Evolutionary conservation across 2,329 filamentous ascomycete genomes (phyloP), one percentile per base, ranked within the genome.

Genomic region (Neospermospora avenae): DNA sequence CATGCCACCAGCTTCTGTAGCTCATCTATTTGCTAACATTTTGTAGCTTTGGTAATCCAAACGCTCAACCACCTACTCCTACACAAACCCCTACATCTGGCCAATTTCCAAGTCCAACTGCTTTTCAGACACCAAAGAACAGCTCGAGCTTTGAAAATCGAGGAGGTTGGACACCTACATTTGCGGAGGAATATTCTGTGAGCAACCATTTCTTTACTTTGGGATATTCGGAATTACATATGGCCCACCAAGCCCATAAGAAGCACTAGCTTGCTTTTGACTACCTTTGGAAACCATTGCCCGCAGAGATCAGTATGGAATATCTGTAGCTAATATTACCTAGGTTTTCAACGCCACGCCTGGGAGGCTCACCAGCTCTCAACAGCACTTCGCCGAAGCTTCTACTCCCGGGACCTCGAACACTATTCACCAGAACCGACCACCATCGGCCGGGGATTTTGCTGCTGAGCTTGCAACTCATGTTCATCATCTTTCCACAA

Each of bases 131-230:
- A 11, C 83, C 83, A 46, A 81, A 78, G 71, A 74, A 75, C 58
- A 77, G 77, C 64, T 75, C 75, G 61, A 77, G 74, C 59, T 78
- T 80, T 65, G 70, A 81, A 73, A 78, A 82, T 63, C 72, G 78
- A 55, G 76, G 77, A 65, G 78, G 78, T 66, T 84, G 81, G 80
- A 86, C 84, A 46, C 84, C 84, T 71, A 79, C 78, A 60, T 87
- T 85, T 75, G 83, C 84, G 65, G 83, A 86, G 70, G 84, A 86
- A 65, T 86, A 84, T 69, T 85, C 84, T 63, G 83, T 86, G 25
- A 49, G 57, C 16, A 24, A 13, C 16, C 20, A 20, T 41, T 35
- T 24, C 18, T 48, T 31, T 24, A 42, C 16, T 3, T 20, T 20
- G 10, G 25, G 14, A 22, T 42, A n/a, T 18, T 42, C 16, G 39